Evolutionary conservation across 2,329 filamentous ascomycete genomes (phyloP).

Genomic region (Colletotrichum destructivum): DNA sequence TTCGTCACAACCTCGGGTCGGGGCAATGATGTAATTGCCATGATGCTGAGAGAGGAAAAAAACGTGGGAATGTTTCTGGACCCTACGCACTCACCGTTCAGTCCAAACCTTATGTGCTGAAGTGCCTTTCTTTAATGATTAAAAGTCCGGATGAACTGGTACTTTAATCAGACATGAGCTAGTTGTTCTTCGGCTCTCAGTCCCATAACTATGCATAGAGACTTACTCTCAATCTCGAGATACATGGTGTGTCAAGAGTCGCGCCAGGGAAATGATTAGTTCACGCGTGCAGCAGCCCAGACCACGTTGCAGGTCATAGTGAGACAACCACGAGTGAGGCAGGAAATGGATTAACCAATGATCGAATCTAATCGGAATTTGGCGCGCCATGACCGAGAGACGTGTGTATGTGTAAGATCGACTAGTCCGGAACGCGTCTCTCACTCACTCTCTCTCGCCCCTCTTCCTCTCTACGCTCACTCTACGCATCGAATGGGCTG

Average conservation of each 20-base stretch:
- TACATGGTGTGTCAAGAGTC: not conserved
- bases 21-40: too few species aligned
- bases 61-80: too few species aligned
- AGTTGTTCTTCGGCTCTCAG: too few species aligned
- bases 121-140: too few species aligned
- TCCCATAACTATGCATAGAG: not conserved
- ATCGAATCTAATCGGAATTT: conserved; percentile 5
- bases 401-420: not conserved
- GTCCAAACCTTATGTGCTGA: too few species aligned
- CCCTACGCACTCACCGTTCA: too few species aligned
- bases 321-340: not conserved
- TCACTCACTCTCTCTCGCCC: not conserved
- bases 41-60: too few species aligned
- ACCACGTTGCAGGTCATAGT: not conserved
- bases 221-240: not conserved
- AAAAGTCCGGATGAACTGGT: too few species aligned
- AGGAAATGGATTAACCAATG: not conserved
- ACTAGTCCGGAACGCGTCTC: conserved; percentile 3
- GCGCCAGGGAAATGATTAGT: not conserved
- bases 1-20: too few species aligned
- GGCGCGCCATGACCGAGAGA: not conserved
- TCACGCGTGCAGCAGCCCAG: not conserved
- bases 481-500: too few species aligned
- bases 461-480: too few species aligned
- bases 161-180: too few species aligned